These are phyloP conservation scores for Sporothrix protearum DNA, from an alignment of 2,329 filamentous ascomycete species.

Conservation along the genomic window DNA sequence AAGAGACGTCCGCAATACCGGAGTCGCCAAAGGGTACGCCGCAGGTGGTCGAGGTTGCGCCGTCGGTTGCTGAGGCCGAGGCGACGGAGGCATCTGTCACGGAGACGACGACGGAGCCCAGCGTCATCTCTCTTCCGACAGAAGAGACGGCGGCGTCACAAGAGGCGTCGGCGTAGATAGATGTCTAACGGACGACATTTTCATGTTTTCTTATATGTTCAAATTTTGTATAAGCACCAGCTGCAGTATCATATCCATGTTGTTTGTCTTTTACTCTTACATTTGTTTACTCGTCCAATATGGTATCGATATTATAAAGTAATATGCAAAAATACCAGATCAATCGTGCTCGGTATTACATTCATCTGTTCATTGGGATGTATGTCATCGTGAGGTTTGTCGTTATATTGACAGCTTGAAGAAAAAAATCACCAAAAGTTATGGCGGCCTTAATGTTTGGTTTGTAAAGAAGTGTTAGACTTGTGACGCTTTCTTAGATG, in stretches of 20 bases:
- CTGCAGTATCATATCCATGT: not conserved
- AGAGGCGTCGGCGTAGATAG: not conserved
- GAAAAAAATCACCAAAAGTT: no score
- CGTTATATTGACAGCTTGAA: no score
- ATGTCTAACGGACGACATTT: not conserved
- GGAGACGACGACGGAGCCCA: constrained; percentile 7
- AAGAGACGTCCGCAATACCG: not conserved
- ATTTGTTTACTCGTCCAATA: no score
- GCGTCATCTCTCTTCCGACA: not conserved
- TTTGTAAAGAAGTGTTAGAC: no score
- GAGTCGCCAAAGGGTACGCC: not conserved
- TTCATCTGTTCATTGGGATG: no score
- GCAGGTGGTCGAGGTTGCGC: not conserved
- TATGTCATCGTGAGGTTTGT: no score
- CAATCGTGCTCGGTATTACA: no score
- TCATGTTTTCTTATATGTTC: not conserved
- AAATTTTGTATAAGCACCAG: not conserved
- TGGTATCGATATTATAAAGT: not conserved
- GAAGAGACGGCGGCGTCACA: not conserved
- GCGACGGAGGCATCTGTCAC: not conserved
- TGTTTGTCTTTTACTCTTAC: not conserved
- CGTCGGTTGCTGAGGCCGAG: not conserved
- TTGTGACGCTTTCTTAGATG: no score
- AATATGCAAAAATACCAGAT: not conserved
- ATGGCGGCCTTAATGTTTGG: no score